Base-by-base conservation (phyloP, 2,329 filamentous ascomycete genomes). In the Penicillium psychrosexuale region DNA sequence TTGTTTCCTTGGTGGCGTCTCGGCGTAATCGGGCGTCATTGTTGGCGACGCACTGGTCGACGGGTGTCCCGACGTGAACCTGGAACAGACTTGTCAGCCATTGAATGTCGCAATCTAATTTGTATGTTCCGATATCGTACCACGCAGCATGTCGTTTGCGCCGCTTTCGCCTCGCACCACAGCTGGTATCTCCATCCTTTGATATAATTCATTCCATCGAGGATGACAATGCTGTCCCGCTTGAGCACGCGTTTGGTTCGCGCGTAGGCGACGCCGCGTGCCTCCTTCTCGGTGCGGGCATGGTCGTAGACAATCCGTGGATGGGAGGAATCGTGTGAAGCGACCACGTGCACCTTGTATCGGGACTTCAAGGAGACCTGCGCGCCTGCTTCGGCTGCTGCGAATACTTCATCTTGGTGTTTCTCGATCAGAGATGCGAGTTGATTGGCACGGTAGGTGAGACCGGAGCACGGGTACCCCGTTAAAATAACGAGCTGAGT, bases 131-230 rank as follows among this genome's bases (percentile, higher is more conserved):
- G 24, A 46, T 40, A 8, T 71, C 78, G 70, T 69, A 87, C 81
- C 61, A 86, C 83, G 64, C 84, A 86, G 66, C 78, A 84, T 3
- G 82, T 79, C 7, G 84, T 86, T 53, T 80, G 80, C 13, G 82
- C 73, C 3, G 84, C 83, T 69, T 87, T 87, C 28, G 84, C 82
- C 68, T 87, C 84, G 66, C 84, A 87, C 77, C 84, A 86, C 40
- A 87, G 70, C 72, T 87, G 84, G 65, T 87, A 87, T 37, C 84
- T 77, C 70, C 83, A 86, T 19, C 84, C 84, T 69, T 87, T 87
- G 73, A 87, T 87, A 69, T 87, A 87, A 68, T 87, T 86, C 74
- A 85, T 77, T 31, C 81, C 82, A 69, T 87, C 84, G 2, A 84
- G 79, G 47, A 87, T 81, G 40, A 87, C 83, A 54, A 87, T 80